A percentile compares a stretch with the other conserved stretches of the same genome.
Conservation (phyloP, 2,329 filamentous ascomycete genomes). For the Sclerotinia sclerotiorum region DNA sequence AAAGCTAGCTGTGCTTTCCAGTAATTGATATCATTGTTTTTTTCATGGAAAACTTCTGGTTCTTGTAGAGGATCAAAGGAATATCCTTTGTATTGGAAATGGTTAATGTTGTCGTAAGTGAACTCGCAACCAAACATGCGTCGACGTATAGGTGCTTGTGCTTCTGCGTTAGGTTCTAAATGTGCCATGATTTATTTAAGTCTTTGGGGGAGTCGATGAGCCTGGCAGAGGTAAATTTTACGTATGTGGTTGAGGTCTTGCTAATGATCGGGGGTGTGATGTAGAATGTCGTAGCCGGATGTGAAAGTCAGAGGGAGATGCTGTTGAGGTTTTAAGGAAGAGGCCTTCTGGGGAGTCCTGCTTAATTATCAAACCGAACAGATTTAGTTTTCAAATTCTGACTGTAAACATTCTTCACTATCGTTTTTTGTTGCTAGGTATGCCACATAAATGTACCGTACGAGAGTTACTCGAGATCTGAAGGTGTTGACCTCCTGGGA, state of each 20-base stretch:
- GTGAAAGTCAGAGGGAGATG: background rate
- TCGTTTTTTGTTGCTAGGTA: background rate
- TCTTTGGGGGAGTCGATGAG: background rate
- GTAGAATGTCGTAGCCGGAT: background rate
- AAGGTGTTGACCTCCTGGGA: too few species aligned
- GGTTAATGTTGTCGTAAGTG: background rate
- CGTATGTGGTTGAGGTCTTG: background rate
- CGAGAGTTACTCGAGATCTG: background rate
- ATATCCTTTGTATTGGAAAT: slow-evolving; percentile 1
- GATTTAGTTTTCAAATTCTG: background rate
- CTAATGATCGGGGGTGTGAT: background rate
- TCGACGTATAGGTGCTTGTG: background rate
- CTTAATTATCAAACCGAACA: too few species aligned
- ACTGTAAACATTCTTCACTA: background rate
- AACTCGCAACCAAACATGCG: background rate
- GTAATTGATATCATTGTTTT: background rate
- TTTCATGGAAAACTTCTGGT: background rate
- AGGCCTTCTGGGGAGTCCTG: too few species aligned
- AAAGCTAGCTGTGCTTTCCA: slow-evolving; percentile 4
- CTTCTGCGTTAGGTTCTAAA: background rate
- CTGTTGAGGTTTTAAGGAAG: background rate
- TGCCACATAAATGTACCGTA: background rate
- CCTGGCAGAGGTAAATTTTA: background rate
- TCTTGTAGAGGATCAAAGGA: background rate
- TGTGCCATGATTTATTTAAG: background rate